Conservation (phyloP, 306 rosid genomes). For the Sphenostylis stenocarpa region DNA sequence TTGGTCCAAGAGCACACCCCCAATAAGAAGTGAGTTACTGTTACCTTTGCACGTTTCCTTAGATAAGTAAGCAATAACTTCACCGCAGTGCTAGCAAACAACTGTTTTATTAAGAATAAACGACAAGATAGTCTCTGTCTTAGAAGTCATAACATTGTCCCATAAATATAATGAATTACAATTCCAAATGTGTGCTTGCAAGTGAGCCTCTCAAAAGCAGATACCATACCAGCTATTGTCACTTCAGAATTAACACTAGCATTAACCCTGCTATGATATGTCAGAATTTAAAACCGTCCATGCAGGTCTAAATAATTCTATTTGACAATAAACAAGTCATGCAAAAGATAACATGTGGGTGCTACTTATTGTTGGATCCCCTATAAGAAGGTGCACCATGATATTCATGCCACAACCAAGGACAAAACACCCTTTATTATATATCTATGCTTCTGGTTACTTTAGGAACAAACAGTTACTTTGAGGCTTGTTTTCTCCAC, state of each 20-base stretch:
- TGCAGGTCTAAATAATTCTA: neutral
- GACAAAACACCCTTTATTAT: neutral
- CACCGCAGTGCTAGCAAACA: neutral
- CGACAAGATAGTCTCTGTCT: neutral
- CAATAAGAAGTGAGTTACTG: neutral
- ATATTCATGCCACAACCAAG: neutral
- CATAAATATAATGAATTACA: neutral
- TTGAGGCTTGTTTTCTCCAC: neutral
- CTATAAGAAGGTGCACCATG: neutral
- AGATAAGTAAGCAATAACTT: neutral
- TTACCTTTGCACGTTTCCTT: neutral
- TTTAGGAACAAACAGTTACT: neutral
- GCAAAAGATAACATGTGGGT: neutral
- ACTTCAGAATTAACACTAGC: neutral
- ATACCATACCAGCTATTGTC: neutral
- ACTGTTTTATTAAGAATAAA: neutral
- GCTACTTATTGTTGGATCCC: neutral
- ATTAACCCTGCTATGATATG: neutral
- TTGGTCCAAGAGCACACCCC: neutral
- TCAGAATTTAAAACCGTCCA: neutral
- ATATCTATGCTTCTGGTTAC: neutral
- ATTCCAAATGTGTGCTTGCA: neutral
- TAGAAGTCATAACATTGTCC: neutral
- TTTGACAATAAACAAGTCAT: neutral
- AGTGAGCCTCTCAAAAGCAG: neutral